Evolutionary conservation across 1,284 basidiomycete genomes (phyloP).

Genomic region (Malassezia psittaci): DNA sequence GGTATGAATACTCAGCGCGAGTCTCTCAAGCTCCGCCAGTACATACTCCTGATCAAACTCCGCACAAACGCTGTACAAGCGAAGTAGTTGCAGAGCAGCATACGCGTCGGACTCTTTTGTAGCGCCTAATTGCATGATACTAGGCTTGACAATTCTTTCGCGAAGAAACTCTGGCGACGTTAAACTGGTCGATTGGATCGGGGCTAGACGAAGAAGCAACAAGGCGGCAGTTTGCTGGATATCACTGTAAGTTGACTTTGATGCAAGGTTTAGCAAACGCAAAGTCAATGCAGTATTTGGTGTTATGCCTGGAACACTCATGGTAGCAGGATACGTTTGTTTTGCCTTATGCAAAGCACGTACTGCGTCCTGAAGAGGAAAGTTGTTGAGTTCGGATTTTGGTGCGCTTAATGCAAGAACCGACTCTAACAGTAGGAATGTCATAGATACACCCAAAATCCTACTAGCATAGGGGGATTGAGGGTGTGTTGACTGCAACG

Average conservation of each 20-base stretch:
- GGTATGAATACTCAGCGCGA: no score
- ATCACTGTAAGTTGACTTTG: conserved; percentile 35
- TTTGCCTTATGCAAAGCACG: conserved; percentile 28
- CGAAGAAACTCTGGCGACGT: conserved; percentile 22
- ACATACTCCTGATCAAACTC: not conserved
- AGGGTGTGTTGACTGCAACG: conserved; percentile 27
- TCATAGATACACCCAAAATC: conserved; percentile 29
- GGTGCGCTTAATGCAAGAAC: conserved; percentile 1
- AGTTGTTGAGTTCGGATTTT: not conserved
- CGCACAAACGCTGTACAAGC: conserved; percentile 23
- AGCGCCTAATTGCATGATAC: conserved; percentile 24
- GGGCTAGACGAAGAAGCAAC: conserved; percentile 25
- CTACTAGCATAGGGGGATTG: conserved; percentile 36
- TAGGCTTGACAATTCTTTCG: conserved; percentile 20
- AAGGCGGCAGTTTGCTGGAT: conserved; percentile 26
- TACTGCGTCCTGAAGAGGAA: conserved; percentile 2
- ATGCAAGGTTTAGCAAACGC: conserved; percentile 24
- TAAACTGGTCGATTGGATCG: conserved; percentile 26
- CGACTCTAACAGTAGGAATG: conserved; percentile 28
- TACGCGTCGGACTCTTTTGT: conserved; percentile 22
- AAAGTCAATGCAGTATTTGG: conserved; percentile 23
- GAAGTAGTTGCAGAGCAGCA: conserved; percentile 27
- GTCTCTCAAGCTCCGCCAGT: not conserved
- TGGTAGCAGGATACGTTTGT: conserved; percentile 23
- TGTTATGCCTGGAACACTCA: conserved; percentile 21